Percentiles rank a stretch among this genome's conserved stretches.
Evolutionary conservation across 371 early-diverging fungal genomes (phyloP).

Genomic region (Coemansia sp.): DNA sequence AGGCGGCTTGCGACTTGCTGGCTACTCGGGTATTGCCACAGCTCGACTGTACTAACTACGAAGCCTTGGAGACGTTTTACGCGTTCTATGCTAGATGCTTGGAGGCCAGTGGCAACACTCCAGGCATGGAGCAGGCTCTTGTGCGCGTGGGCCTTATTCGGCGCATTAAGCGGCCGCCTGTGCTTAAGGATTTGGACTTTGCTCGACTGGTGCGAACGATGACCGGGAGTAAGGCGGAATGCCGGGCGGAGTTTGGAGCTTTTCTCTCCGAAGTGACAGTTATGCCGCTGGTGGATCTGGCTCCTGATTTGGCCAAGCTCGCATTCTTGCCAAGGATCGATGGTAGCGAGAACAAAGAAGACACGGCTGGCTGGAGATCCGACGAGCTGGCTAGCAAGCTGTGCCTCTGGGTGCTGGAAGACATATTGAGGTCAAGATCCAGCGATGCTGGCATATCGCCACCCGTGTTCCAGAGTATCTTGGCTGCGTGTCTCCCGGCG

Average conservation of each 20-base stretch:
- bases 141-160: constrained; percentile 9
- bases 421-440: too few species aligned
- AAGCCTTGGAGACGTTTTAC: constrained; percentile 12
- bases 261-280: too few species aligned
- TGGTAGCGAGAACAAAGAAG: too few species aligned
- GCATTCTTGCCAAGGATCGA: too few species aligned
- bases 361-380: too few species aligned
- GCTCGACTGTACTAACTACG: constrained; percentile 18
- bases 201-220: too few species aligned
- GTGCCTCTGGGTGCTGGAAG: neutral
- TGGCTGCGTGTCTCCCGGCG: too few species aligned
- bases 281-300: too few species aligned
- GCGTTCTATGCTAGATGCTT: constrained; percentile 14
- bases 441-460: too few species aligned
- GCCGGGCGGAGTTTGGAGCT: too few species aligned
- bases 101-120: neutral
- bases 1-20: constrained; percentile 8
- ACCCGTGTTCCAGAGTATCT: neutral
- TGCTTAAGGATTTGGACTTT: neutral
- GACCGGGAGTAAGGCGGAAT: too few species aligned
- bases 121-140: constrained; percentile 4
- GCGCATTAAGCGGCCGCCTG: neutral
- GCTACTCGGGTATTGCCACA: constrained; percentile 11
- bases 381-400: neutral
- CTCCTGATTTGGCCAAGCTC: neutral